These are phyloP conservation scores for Deinandra increscens DNA, from an alignment of 129 eudicot genomes.

Conservation along the genomic window DNA sequence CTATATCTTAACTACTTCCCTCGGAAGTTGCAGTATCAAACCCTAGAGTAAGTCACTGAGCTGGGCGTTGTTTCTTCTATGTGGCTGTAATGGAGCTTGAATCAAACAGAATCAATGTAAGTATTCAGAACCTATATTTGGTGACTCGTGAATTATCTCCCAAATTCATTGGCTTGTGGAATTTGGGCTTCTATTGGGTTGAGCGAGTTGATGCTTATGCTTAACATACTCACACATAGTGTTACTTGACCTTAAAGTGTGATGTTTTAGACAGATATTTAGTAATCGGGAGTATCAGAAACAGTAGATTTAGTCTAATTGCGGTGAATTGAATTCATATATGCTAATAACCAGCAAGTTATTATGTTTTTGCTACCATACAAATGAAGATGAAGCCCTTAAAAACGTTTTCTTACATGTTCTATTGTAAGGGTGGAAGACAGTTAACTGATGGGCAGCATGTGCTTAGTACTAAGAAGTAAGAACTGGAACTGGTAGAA, in stretches of 20 bases:
- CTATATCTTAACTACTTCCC: neutral
- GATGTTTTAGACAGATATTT: constrained; percentile 2
- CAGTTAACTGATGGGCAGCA: neutral
- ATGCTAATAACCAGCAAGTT: neutral
- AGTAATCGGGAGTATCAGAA: too few relatives aligned
- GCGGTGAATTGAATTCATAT: constrained; percentile 1
- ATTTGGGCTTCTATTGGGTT: neutral
- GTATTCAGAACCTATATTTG: constrained; percentile 13
- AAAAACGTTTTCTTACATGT: constrained; percentile 1
- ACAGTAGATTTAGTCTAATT: constrained; percentile 7
- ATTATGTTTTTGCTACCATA: constrained; percentile 4
- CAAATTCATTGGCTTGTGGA: constrained; percentile 12
- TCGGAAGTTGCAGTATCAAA: constrained; percentile 13
- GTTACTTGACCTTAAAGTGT: constrained; percentile 17
- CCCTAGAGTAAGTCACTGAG: constrained; percentile 24
- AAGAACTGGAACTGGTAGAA: neutral
- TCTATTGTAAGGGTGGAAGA: neutral
- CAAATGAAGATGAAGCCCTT: constrained; percentile 9
- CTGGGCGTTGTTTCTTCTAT: constrained; percentile 9
- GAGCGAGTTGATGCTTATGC: neutral
- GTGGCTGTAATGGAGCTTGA: constrained; percentile 35
- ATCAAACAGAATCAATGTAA: constrained; percentile 25
- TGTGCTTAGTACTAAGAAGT: constrained; percentile 6
- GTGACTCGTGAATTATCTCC: neutral
- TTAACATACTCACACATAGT: neutral